Evolutionary conservation across 2,329 filamentous ascomycete genomes (phyloP).

Genomic region (Pestalotiopsis fici): DNA sequence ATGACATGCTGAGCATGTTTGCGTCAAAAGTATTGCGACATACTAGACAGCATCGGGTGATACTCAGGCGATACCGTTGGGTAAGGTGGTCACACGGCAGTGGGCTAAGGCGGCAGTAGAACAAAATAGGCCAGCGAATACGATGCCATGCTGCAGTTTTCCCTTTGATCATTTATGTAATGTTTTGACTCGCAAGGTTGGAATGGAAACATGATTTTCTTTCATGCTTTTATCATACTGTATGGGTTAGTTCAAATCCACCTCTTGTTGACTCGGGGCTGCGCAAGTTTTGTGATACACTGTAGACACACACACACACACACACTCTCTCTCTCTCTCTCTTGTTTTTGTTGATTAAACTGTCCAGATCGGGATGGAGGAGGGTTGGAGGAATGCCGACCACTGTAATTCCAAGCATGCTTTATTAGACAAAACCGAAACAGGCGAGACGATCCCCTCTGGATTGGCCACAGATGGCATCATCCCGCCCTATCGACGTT

Average conservation of each 20-base stretch:
- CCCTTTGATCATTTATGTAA: background rate
- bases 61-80: conserved; percentile 3
- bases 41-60: conserved; percentile 7
- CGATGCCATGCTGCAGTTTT: background rate
- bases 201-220: background rate
- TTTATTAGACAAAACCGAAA: background rate
- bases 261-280: background rate
- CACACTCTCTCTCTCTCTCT: too few relatives aligned
- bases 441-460: background rate
- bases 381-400: background rate
- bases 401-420: background rate
- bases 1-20: conserved; percentile 5
- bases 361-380: background rate
- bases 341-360: background rate
- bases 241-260: background rate
- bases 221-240: background rate
- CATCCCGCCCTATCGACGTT: background rate
- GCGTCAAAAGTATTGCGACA: conserved; percentile 5
- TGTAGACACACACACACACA: background rate
- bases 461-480: background rate
- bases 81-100: conserved; percentile 8
- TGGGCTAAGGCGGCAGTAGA: background rate
- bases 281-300: background rate
- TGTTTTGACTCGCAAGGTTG: background rate
- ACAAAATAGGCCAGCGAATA: background rate